Evolutionary conservation across 257 asterid genomes (phyloP).

Genomic region (Agastache rugosa): DNA sequence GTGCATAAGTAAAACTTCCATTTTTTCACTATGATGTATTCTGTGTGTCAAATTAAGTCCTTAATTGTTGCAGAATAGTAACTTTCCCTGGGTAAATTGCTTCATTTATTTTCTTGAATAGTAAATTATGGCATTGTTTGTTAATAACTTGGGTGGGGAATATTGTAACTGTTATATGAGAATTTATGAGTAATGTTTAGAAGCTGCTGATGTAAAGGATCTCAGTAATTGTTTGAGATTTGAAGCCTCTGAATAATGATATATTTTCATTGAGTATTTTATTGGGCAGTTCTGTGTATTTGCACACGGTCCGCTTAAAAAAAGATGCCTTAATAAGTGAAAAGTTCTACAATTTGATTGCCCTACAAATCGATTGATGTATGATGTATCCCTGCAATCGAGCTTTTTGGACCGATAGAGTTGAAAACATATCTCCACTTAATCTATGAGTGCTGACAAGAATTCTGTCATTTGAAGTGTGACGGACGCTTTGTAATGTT

Average conservation of each 20-base stretch:
- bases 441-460: constrained; percentile 1
- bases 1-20: constrained; percentile 23
- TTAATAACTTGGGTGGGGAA: not conserved
- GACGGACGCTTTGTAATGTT: constrained; percentile 38
- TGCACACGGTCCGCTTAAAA: constrained; percentile 13
- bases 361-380: not conserved
- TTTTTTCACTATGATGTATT: not conserved
- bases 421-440: constrained; percentile 3
- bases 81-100: not conserved
- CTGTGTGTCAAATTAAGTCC: not conserved
- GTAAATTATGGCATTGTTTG: not conserved
- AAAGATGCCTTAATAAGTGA: constrained; percentile 9
- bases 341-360: not conserved
- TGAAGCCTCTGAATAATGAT: not conserved
- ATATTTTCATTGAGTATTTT: constrained; percentile 2
- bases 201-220: not conserved
- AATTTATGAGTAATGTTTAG: not conserved
- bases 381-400: not conserved
- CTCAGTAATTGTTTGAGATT: not conserved
- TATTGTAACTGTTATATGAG: not conserved
- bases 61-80: not conserved
- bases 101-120: constrained; percentile 27
- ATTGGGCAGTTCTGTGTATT: constrained; percentile 18
- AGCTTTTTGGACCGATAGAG: not conserved
- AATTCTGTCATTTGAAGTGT: constrained; percentile 18